Evolutionary conservation across 2,329 filamentous ascomycete genomes (phyloP), one percentile per base, ranked within the genome.

Genomic region (Echinosphaeria canescens): DNA sequence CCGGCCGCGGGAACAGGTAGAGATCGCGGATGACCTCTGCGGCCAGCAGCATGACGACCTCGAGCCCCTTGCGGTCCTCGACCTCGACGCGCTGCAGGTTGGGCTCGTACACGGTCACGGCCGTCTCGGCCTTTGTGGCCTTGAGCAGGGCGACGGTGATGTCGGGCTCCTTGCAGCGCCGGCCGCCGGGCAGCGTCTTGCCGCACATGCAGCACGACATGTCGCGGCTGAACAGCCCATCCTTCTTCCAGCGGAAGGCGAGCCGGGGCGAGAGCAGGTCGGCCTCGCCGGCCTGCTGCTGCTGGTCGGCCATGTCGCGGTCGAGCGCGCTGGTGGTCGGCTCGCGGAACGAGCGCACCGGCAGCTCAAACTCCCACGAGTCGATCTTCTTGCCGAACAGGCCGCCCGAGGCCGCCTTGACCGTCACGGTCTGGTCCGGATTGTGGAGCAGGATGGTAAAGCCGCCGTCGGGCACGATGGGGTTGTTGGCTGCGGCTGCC

Each of bases 361-460:
- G 88, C 50, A 98, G 72, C 46, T 85, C 79, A 48, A 98, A 95
- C 35, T 88, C 80, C 74, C 85, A 98, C 28, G 67, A 66, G 27
- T 81, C 69, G 10, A 70, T 72, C 32, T 70, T 74, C 33, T 75
- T 82, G n/a, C n/a, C n/a, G n/a, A n/a, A n/a, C 75, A 82, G 91
- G 32, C 73, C 71, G 18, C 76, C 74, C 22, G 72, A 62, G 37
- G 75, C 68, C 39, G 72, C 64, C 38, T 63, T 70, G 19, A 95
- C 63, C 1, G 57, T 39, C 13, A 95, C 56, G 38, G 75, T 63
- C 47, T 88, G 81, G 44, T 95, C 85, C 0, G 88, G 88, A 44
- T 92, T 88, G 57, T 93, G 95, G 3, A 98, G 69, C 39, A 85
- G 75, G 22, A 95, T 62, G n/a, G 62, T 60, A 46, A 95, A 92